A percentile compares a stretch with the other conserved stretches of the same genome.
Evolutionary conservation across 2,329 filamentous ascomycete species (phyloP).

Genomic region (Ceratocystis cacaofunesta): DNA sequence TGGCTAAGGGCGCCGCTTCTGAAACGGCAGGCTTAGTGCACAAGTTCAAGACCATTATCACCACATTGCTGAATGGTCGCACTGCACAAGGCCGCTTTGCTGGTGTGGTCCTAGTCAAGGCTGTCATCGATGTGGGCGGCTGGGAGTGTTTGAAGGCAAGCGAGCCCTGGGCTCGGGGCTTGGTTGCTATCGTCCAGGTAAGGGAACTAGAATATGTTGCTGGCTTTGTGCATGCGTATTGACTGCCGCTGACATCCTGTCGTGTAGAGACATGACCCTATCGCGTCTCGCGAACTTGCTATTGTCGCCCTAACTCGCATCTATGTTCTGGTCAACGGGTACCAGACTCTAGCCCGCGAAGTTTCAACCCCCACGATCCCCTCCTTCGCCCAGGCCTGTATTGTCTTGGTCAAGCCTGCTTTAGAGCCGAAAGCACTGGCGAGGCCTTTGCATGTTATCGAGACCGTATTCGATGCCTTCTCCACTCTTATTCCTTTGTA

Average conservation of each 20-base stretch:
- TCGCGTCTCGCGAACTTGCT: conserved; percentile 59
- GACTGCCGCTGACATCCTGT: conserved; percentile 19
- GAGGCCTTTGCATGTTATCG: conserved; percentile 37
- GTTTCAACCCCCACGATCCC: conserved; percentile 74
- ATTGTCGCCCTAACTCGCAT: conserved; percentile 69
- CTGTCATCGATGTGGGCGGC: conserved; percentile 65
- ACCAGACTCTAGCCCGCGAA: conserved; percentile 70
- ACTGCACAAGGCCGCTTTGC: conserved; percentile 61
- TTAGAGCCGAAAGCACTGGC: conserved; percentile 25
- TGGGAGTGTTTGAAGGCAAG: conserved; percentile 65
- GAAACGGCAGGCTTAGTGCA: conserved; percentile 60
- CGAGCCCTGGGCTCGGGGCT: conserved; percentile 60
- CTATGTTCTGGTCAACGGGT: conserved; percentile 67
- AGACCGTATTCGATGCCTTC: conserved; percentile 58
- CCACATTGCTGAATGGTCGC: conserved; percentile 62
- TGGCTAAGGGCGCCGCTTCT: conserved; percentile 42
- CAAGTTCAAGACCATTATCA: conserved; percentile 66
- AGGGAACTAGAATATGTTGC: conserved; percentile 17
- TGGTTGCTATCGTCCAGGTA: conserved; percentile 61
- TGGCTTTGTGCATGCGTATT: neutral
- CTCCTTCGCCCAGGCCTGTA: conserved; percentile 55
- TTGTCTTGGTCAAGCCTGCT: conserved; percentile 46
- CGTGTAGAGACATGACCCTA: conserved; percentile 61
- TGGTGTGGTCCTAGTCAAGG: conserved; percentile 65
- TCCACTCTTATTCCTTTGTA: conserved; percentile 61